Percentiles rank a stretch among this genome's conserved stretches.
Conservation (phyloP, 1,284 basidiomycete species). For the Ceratorhiza oryzae-sativae region DNA sequence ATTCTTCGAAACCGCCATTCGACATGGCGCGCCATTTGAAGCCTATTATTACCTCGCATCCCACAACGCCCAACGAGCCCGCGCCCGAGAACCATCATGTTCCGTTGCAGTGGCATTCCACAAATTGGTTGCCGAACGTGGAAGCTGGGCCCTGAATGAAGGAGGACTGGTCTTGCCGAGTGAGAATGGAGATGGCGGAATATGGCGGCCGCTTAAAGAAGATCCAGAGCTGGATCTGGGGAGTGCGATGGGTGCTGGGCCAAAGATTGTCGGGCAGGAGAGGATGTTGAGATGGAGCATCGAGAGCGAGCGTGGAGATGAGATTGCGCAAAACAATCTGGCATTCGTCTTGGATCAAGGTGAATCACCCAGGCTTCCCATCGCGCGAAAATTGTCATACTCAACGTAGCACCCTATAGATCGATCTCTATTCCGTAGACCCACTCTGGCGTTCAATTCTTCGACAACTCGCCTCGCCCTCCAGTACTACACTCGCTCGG, state of each 20-base stretch:
- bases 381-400: too few species aligned
- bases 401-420: constrained; percentile 56
- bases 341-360: constrained; percentile 93
- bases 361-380: constrained; percentile 49
- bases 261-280: constrained; percentile 57
- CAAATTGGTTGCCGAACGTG: constrained; percentile 88
- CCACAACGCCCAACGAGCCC: constrained; percentile 71
- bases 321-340: constrained; percentile 95
- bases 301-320: constrained; percentile 90
- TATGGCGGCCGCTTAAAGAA: constrained; percentile 11
- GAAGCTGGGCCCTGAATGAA: constrained; percentile 77
- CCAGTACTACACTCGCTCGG: constrained; percentile 93
- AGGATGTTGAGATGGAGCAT: constrained; percentile 95
- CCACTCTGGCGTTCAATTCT: constrained; percentile 64
- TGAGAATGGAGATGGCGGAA: background rate
- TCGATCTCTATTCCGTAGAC: constrained; percentile 70
- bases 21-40: constrained; percentile 88
- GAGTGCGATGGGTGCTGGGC: constrained; percentile 18
- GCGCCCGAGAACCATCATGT: constrained; percentile 62
- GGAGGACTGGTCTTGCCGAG: constrained; percentile 49
- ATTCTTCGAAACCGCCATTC: constrained; percentile 82
- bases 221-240: constrained; percentile 21
- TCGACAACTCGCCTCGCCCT: constrained; percentile 82
- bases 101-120: constrained; percentile 87
- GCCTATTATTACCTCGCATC: constrained; percentile 90